A percentile compares a stretch with the other conserved stretches of the same genome.
Conservation (phyloP, 768 basidiomycete genomes). For the Suillus americanus region DNA sequence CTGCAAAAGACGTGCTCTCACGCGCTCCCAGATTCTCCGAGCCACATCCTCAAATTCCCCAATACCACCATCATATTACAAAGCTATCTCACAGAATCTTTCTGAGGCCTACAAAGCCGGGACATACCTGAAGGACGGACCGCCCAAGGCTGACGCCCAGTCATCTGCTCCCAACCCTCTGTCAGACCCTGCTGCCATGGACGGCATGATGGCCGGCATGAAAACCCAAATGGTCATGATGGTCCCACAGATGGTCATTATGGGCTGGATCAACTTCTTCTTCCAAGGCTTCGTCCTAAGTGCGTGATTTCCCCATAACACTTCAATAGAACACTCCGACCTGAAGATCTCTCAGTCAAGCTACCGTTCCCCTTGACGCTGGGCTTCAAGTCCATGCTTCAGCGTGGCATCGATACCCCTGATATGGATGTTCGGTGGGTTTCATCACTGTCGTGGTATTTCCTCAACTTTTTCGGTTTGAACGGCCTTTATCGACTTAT, state of each 20-base stretch:
- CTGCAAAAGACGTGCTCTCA: conserved; percentile 62
- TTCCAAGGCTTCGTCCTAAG: conserved; percentile 98
- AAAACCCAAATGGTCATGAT: conserved; percentile 99
- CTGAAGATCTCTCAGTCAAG: conserved; percentile 62
- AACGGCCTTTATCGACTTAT: conserved; percentile 95
- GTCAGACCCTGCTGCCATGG: conserved; percentile 89
- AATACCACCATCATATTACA: conserved; percentile 71
- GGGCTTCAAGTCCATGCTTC: conserved; percentile 97
- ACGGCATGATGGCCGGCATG: conserved; percentile 98
- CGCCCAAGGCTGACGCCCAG: conserved; percentile 62
- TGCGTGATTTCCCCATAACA: conserved; percentile 44
- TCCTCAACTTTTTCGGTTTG: conserved; percentile 97
- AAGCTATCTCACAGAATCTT: conserved; percentile 72
- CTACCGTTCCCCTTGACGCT: conserved; percentile 95
- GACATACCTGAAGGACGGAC: conserved; percentile 83
- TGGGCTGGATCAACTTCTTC: conserved; percentile 99
- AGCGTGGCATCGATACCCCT: conserved; percentile 90
- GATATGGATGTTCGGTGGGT: conserved; percentile 99
- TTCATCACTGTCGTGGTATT: conserved; percentile 98
- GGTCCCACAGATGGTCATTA: conserved; percentile 97
- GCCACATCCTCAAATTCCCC: conserved; percentile 80
- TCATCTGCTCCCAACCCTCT: conserved; percentile 75
- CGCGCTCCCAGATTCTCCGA: conserved; percentile 82
- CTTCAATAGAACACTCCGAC: conserved; percentile 2
- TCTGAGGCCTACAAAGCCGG: conserved; percentile 72